A percentile compares a stretch with the other conserved stretches of the same genome.
Evolutionary conservation across 78 protist genomes (phyloP).

Genomic region (Dictyostelium citrinum): DNA sequence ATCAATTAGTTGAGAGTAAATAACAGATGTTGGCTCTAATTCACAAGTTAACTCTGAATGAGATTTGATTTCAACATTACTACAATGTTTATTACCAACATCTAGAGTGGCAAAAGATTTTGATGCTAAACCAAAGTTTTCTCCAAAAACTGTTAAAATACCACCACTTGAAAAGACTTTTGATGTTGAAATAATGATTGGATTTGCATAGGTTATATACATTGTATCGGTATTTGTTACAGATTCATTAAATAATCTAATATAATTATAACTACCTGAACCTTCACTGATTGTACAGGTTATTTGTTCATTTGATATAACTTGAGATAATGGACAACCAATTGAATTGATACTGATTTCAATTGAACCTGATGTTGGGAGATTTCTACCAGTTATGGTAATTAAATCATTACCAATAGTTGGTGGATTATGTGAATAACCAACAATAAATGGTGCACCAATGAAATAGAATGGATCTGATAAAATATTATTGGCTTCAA

Average conservation of each 20-base stretch:
- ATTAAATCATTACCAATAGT: background rate
- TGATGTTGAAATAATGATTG: background rate
- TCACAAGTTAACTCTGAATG: background rate
- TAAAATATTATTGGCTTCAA: background rate
- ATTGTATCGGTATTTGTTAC: background rate
- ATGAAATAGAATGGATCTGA: constrained; percentile 1
- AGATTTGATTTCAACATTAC: background rate
- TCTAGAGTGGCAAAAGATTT: background rate
- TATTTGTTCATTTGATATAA: background rate
- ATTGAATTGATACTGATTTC: background rate
- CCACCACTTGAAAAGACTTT: background rate
- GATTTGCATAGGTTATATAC: background rate
- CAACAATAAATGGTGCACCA: background rate
- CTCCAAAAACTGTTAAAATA: background rate
- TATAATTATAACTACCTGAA: background rate
- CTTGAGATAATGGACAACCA: background rate
- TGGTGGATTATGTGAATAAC: background rate
- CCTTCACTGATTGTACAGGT: background rate
- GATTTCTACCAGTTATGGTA: background rate
- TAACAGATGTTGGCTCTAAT: background rate
- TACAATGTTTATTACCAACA: background rate
- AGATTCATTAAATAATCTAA: background rate
- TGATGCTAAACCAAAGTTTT: background rate
- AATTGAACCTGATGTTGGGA: background rate
- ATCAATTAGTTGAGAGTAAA: background rate